Evolutionary conservation across 257 asterid species (phyloP).

Genomic region (Solanum rostratum): DNA sequence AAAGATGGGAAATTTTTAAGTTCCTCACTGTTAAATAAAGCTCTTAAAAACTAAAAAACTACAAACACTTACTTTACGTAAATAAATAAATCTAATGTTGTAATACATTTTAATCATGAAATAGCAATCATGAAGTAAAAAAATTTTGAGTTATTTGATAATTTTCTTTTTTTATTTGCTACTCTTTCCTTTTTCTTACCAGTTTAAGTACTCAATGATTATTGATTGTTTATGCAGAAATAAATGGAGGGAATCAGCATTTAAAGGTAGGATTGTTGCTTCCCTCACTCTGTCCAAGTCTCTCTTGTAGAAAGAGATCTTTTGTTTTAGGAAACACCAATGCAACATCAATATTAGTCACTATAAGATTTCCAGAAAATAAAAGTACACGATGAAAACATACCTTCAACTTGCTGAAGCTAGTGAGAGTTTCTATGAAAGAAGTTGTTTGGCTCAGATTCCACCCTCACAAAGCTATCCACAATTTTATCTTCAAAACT

Average conservation of each 20-base stretch:
- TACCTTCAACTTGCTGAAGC: no score
- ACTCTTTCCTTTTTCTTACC: not conserved
- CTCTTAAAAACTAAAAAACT: not conserved
- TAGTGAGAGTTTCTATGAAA: no score
- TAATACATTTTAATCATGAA: not conserved
- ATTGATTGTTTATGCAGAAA: not conserved
- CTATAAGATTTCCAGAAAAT: not conserved
- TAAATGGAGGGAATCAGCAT: not conserved
- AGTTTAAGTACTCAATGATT: not conserved
- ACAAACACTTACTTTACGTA: not conserved
- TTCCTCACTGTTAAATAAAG: not conserved
- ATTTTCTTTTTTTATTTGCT: not conserved
- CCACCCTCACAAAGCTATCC: conserved; percentile 86
- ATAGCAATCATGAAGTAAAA: not conserved
- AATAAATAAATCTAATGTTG: not conserved
- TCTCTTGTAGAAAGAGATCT: not conserved
- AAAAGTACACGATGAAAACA: not conserved
- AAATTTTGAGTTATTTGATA: not conserved
- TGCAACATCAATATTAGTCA: not conserved
- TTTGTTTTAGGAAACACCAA: not conserved
- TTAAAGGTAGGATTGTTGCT: not conserved
- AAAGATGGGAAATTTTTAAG: no score
- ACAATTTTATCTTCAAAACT: conserved; percentile 46
- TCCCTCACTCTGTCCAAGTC: not conserved
- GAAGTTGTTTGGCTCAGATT: conserved; percentile 69